Base-by-base conservation (phyloP, 2,329 filamentous ascomycete genomes). In the Phyllosticta paracitricarpa region DNA sequence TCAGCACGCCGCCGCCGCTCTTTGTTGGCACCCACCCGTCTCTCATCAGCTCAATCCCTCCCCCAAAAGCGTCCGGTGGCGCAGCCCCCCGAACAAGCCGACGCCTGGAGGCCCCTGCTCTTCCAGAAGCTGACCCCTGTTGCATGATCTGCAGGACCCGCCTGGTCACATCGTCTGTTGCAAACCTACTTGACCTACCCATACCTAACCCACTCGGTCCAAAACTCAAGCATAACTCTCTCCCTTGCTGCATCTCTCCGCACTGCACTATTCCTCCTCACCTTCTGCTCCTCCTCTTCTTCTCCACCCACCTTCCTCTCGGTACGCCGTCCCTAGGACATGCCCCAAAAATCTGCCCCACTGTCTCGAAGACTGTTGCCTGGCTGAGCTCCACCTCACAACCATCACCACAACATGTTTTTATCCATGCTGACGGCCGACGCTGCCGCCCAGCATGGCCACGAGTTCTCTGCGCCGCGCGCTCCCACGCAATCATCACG, bases 341-440 rank as follows among this genome's bases (percentile, higher is more conserved):
- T 61, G 53, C 51, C n/a, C 51, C 51, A n/a, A 24, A 10, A 24
- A 8, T 8, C 28, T 30, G 26, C 53, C 53, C 28, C 59, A 19
- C 40, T 54, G 14, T 30, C 40, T 22, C 22, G 24, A 28, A 53
- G 48, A 35, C 58, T 53, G 52, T 35, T 52, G 40, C 59, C 48
- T 61, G 54, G 54, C 54, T 61, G 33, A 56, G 52, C 61, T 40
- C 33, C 33, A 40, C 33, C 33, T 17, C 33, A 40, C 10, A 8
- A 40, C 33, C 33, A 40, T 3, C 33, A 40, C 10, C 33, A 40
- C 33, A 40, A 24, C 57, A 75, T 73, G 70, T 67, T 74, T 66
- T 66, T 74, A 65, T 71, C 73, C 67, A 71, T 73, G 69, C 67
- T 75, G 63, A 70, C 72, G 57, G 68, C 72, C 61, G 70, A 74